Percentiles rank a stretch among this genome's conserved stretches.
Conservation (phyloP, 495 filamentous ascomycete species). For the Neurospora sp. region DNA sequence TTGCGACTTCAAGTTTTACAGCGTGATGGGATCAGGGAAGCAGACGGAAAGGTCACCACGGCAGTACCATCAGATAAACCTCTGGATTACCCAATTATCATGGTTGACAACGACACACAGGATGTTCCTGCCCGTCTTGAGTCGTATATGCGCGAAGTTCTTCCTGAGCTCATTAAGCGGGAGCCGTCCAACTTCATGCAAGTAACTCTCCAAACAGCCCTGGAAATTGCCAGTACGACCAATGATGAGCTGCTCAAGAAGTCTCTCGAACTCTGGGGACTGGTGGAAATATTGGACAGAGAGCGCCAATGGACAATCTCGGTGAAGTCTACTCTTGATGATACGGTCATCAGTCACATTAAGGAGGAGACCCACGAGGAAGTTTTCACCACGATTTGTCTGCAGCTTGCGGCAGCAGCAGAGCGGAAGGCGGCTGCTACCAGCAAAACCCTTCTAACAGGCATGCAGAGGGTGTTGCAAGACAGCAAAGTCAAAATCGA, state of each 20-base stretch:
- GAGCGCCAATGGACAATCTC: slow-evolving; percentile 55
- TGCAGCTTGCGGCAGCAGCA: slow-evolving; percentile 62
- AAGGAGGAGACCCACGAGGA: slow-evolving; percentile 34
- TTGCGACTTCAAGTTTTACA: slow-evolving; percentile 46
- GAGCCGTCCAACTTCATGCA: slow-evolving; percentile 61
- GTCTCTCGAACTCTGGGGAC: slow-evolving; percentile 65
- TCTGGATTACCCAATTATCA: slow-evolving; percentile 34
- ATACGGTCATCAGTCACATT: slow-evolving; percentile 21
- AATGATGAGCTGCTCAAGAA: slow-evolving; percentile 55
- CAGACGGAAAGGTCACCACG: slow-evolving; percentile 24
- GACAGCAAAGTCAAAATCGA: slow-evolving; percentile 56
- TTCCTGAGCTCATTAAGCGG: slow-evolving; percentile 49
- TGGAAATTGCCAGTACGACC: slow-evolving; percentile 42
- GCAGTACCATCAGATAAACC: slow-evolving; percentile 22
- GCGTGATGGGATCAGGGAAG: slow-evolving; percentile 35
- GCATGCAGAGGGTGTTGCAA: slow-evolving; percentile 66
- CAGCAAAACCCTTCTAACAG: slow-evolving; percentile 59
- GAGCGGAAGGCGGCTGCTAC: slow-evolving; percentile 61
- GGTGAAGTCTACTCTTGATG: slow-evolving; percentile 22
- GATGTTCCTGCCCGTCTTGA: slow-evolving; percentile 59
- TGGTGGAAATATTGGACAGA: slow-evolving; percentile 63
- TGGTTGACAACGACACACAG: slow-evolving; percentile 58
- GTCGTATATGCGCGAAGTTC: slow-evolving; percentile 56
- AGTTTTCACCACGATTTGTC: slow-evolving; percentile 42
- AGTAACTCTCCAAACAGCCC: slow-evolving; percentile 51